phyloP scores from a whole-genome alignment of 169 alveolate genomes.

The Blepharisma undulans region DNA sequence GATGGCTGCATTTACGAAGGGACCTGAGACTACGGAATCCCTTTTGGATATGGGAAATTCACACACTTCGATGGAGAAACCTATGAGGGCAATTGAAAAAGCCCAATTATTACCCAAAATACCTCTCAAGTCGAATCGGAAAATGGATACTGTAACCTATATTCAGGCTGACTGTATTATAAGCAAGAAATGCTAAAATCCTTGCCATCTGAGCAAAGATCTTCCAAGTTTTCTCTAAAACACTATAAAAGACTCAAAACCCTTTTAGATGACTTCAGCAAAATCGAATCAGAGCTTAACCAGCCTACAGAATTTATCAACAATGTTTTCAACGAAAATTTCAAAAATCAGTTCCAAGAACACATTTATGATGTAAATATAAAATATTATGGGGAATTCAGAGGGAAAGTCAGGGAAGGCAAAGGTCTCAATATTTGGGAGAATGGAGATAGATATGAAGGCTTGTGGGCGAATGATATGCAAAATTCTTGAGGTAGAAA shows the following conservation, averaged over 20 bases:
- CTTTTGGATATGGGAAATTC: conserved; percentile 61
- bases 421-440: conserved; percentile 1
- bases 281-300: background rate
- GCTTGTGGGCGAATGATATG: conserved; percentile 19
- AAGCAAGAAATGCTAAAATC: conserved; percentile 17
- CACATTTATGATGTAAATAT: conserved; percentile 46
- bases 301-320: background rate
- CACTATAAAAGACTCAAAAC: background rate
- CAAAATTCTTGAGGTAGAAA: background rate
- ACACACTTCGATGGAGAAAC: conserved; percentile 56
- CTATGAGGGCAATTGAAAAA: conserved; percentile 14
- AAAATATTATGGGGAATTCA: conserved; percentile 64
- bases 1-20: conserved; percentile 67
- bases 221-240: background rate
- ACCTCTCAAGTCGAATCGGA: background rate
- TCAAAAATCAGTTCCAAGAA: background rate
- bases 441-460: conserved; percentile 18
- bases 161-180: conserved; percentile 16
- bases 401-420: conserved; percentile 43
- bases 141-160: conserved; percentile 5
- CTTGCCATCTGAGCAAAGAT: background rate
- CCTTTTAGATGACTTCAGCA: background rate
- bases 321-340: background rate
- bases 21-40: conserved; percentile 58
- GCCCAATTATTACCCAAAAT: background rate